These are phyloP conservation scores for Nigrospora osmanthi DNA, from an alignment of 2,329 filamentous ascomycete genomes.

Conservation along the genomic window DNA sequence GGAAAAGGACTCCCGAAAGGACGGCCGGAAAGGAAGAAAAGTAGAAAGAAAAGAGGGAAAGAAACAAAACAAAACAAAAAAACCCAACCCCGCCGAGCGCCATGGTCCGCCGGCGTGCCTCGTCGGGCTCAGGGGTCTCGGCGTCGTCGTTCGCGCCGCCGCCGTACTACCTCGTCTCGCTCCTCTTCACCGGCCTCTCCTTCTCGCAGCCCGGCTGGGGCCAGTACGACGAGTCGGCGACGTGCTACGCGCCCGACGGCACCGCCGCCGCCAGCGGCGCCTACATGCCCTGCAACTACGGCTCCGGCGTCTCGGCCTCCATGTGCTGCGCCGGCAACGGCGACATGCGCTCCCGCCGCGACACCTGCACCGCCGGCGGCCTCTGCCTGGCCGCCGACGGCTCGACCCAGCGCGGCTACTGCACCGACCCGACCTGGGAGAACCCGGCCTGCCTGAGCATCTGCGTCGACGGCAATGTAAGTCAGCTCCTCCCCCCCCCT, in stretches of 20 bases:
- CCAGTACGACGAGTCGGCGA: not conserved
- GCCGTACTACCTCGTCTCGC: too few species aligned
- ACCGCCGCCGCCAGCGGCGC: not conserved
- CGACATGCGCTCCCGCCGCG: not conserved
- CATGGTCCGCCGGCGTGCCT: too few species aligned
- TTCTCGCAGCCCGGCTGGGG: too few species aligned
- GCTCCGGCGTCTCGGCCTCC: not conserved
- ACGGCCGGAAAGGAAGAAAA: too few species aligned
- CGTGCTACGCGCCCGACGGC: slow-evolving; percentile 2
- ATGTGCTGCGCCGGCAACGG: not conserved
- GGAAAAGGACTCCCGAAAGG: too few species aligned
- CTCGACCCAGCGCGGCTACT: slow-evolving; percentile 1
- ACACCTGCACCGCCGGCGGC: slow-evolving; percentile 1
- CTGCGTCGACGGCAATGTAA: not conserved
- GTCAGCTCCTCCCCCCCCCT: not conserved
- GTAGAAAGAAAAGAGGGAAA: too few species aligned
- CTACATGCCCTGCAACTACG: slow-evolving; percentile 1
- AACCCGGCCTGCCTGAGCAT: not conserved
- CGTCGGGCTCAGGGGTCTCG: too few species aligned
- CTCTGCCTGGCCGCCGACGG: not conserved
- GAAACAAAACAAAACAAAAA: too few species aligned
- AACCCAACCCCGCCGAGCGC: too few species aligned
- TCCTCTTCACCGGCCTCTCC: too few species aligned
- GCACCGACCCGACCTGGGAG: slow-evolving; percentile 1
- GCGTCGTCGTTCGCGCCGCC: too few species aligned